Base-by-base conservation (phyloP, 441 rosid species). In the Pelargonium citronellum region DNA sequence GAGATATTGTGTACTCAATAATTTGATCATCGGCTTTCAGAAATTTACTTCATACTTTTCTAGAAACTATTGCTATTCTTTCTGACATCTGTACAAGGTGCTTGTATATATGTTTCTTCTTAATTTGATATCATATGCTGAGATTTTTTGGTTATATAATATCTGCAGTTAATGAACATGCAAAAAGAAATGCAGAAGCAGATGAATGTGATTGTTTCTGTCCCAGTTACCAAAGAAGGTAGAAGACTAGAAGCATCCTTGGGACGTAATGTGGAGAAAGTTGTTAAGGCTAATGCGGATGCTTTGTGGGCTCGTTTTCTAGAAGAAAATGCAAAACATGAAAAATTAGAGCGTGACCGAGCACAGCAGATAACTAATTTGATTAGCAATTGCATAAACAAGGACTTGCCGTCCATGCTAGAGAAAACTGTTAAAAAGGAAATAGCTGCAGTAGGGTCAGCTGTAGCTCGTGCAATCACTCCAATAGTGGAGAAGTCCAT, bases 121-220 rank as follows among this genome's bases (percentile, higher is more conserved):
- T 30, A 34, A 34, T 20, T 20, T 47, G 64, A 30, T 37, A 66
- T 55, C 46, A 6, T 69, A 13, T n/a, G 30, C 17, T 60, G 34
- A 39, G 58, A 58, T 63, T 61, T 65, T 17, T 64, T 27, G 12
- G 49, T 68, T 51, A 70, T 47, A 61, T 71, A 43, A 58, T 13
- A 64, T 63, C 46, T 57, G 62, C 77, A 84, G 87, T 64, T 78
- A 43, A 69, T 80, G 77, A 72, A 69, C 68, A 53, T 69, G 75
- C 87, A 84, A 71, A 82, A 80, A 73, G 87, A 84, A 69, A 82
- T 79, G 79, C 84, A 82, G 78, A 82, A 77, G 82, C 87, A 82
- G 71, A 73, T 84, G 83, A 68, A 78, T 66, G 69, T 67, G 13
- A 68, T 77, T 16, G 75, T 80, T 67, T 79, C 82, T 66, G 80